Percentiles rank a stretch among this genome's conserved stretches.
Evolutionary conservation across 768 basidiomycete species (phyloP).

Genomic region (Trametes elegans): DNA sequence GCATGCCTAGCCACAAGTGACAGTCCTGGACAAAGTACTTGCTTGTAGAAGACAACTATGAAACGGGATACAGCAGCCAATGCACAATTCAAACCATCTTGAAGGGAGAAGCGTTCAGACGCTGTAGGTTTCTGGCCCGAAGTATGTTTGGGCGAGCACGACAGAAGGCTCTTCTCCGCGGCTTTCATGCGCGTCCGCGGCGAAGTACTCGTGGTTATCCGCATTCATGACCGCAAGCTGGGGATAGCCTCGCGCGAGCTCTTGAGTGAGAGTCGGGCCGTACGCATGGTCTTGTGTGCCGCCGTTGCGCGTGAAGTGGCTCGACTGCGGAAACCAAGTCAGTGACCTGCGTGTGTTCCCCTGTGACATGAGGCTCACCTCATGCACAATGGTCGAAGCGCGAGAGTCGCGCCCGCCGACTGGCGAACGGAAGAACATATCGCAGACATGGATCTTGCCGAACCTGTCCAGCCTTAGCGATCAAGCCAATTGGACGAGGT

Average conservation of each 20-base stretch:
- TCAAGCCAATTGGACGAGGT: not conserved
- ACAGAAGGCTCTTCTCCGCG: not conserved
- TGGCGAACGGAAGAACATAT: constrained; percentile 5
- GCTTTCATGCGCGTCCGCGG: not conserved
- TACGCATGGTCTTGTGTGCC: constrained; percentile 42
- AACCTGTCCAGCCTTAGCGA: not conserved
- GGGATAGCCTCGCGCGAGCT: constrained; percentile 38
- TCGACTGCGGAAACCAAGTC: constrained; percentile 20
- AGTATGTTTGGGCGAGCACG: not conserved
- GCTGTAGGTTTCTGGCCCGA: not conserved
- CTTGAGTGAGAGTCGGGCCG: constrained; percentile 38
- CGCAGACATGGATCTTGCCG: constrained; percentile 6
- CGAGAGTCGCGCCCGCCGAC: constrained; percentile 44
- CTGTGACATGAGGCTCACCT: not conserved
- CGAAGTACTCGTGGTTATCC: constrained; percentile 36
- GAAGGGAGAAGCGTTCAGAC: too few relatives aligned
- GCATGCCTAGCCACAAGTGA: too few relatives aligned
- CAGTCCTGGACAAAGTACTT: too few relatives aligned
- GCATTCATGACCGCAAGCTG: constrained; percentile 37
- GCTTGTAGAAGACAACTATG: too few relatives aligned
- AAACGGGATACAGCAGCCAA: too few relatives aligned
- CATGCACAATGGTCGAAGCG: constrained; percentile 16
- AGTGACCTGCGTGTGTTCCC: not conserved
- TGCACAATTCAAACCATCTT: too few relatives aligned
- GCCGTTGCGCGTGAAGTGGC: constrained; percentile 41